Base-by-base conservation (phyloP, 106 monocot species). In the Posidonia australis region DNA sequence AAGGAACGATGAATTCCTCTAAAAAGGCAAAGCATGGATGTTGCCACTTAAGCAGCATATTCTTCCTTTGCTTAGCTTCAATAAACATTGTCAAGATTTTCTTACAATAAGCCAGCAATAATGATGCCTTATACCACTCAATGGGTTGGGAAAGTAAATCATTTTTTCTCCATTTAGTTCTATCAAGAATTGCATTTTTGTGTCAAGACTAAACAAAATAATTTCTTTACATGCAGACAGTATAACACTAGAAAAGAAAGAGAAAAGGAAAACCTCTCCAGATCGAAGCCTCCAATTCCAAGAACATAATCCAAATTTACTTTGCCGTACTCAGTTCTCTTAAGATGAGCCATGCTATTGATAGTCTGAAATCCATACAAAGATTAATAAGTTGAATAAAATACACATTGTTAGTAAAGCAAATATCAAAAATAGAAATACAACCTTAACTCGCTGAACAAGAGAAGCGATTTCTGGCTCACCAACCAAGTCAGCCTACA, bases 271-370 rank as follows among this genome's bases (percentile, higher is more conserved):
- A 60, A 98, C 96, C 96, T 98, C 75, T 98, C 96, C 69, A 98
- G 74, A 84, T 98, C 96, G 76, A 98, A 98, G 54, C 96, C 96
- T 67, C 96, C 96, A 63, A 98, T 81, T 12, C 96, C 96, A 79
- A 98, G 96, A 64, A 98, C 96, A 77, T 98, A 98, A 83, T 98
- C 90, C 74, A 98, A 64, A 78, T 85, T 82, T 58, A 98, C 96
- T 77, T 74, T 84, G 22, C 96, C 96, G 79, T 84, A 90, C 64
- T 82, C 61, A 28, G 96, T 83, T 65, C 58, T 74, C 65, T 87
- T 90, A 64, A 96, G 57, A 81, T 82, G 62, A 65, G 90, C 96
- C 96, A 96, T 90, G 67, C 79, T 13, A 73, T 96, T 96, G 32
- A 96, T 96, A 27, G 56, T 79, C 96, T 96, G 79, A 30, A 71